Percentiles rank a stretch among this genome's conserved stretches.
phyloP scores from a whole-genome alignment of 805 yeast species.

The Kuraishia ogatae region DNA sequence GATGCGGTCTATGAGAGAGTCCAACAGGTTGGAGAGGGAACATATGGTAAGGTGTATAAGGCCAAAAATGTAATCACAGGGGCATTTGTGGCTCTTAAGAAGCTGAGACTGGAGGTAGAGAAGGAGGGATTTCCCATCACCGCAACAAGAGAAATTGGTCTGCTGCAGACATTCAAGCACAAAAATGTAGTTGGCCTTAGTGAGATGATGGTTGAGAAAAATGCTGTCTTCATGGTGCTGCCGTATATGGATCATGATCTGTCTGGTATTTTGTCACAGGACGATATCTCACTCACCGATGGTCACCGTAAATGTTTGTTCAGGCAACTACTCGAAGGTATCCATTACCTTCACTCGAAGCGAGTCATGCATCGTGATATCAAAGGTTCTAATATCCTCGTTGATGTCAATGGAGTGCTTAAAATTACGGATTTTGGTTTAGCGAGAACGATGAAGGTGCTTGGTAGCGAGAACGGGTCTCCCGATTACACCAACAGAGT shows the following conservation, averaged over 20 bases:
- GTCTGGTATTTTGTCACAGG: slow-evolving; percentile 78
- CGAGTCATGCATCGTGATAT: slow-evolving; percentile 74
- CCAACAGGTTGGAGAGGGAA: slow-evolving; percentile 96
- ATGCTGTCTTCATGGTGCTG: slow-evolving; percentile 78
- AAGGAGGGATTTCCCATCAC: slow-evolving; percentile 96
- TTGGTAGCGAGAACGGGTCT: slow-evolving; percentile 35
- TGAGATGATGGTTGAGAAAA: slow-evolving; percentile 83
- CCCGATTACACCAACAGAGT: slow-evolving; percentile 92
- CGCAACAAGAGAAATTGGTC: slow-evolving; percentile 83
- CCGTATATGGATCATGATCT: slow-evolving; percentile 92
- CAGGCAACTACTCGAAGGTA: slow-evolving; percentile 58
- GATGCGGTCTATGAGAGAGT: slow-evolving; percentile 53
- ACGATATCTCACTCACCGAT: slow-evolving; percentile 50
- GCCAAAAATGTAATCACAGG: slow-evolving; percentile 66
- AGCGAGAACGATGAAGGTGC: slow-evolving; percentile 64
- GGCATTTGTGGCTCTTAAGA: slow-evolving; percentile 77
- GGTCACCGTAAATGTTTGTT: slow-evolving; percentile 62
- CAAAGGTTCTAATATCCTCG: slow-evolving; percentile 69
- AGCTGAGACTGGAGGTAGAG: slow-evolving; percentile 76
- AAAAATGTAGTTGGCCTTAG: slow-evolving; percentile 69
- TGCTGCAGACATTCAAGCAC: slow-evolving; percentile 78
- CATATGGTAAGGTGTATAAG: slow-evolving; percentile 93
- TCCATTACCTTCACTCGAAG: slow-evolving; percentile 58
- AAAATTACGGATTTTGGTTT: slow-evolving; percentile 80
- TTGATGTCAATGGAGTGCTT: slow-evolving; percentile 52